Base-by-base conservation (phyloP, 441 rosid species). In the Populus tomentosa region DNA sequence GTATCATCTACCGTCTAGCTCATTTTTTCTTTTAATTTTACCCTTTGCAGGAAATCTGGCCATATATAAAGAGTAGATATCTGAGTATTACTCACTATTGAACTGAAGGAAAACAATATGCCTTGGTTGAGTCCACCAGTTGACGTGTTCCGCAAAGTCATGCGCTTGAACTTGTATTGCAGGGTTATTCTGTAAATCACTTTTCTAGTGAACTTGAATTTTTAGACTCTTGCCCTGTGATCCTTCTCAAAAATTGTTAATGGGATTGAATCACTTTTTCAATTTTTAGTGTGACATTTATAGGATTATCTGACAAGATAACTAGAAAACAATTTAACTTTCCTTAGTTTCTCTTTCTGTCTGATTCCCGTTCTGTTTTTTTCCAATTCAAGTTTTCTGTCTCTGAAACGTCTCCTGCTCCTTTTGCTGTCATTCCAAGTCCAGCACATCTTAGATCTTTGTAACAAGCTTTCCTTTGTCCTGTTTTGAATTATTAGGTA, bases 181-280 rank as follows among this genome's bases (percentile, higher is more conserved):
- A 86, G 91, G 80, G 95, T 90, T 80, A 92, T 92, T 84, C 88
- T 92, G 80, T 92, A 38, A 38, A 38, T 38, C 42, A 90, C 77
- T 14, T 67, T 64, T 70, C 67, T 53, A 23, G 38, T 30, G 70
- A 65, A 46, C 77, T 77, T 69, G 67, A 30, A 11, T 73, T 68
- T 36, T 56, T 23, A 16, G 23, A 36, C 63, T 69, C 61, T 73
- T 20, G 4, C 16, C 75, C 40, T 69, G 33, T 69, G 23, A 10
- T 67, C 63, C 64, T 71, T 46, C 16, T 1, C 30, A 28, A 76
- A 70, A 82, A 76, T 62, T 69, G 3, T 74, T 80, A 79, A 89
- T 87, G 90, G 90, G 88, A 70, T 82, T 87, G 61, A 76, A 71
- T 75, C 84, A 79, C 68, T 75, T 81, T 75, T 82, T 73, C 46